Percentiles rank a stretch among this genome's conserved stretches.
These are phyloP conservation scores for Plasmodium knowlesi DNA, from an alignment of 169 alveolate genomes.

Conservation along the genomic window DNA sequence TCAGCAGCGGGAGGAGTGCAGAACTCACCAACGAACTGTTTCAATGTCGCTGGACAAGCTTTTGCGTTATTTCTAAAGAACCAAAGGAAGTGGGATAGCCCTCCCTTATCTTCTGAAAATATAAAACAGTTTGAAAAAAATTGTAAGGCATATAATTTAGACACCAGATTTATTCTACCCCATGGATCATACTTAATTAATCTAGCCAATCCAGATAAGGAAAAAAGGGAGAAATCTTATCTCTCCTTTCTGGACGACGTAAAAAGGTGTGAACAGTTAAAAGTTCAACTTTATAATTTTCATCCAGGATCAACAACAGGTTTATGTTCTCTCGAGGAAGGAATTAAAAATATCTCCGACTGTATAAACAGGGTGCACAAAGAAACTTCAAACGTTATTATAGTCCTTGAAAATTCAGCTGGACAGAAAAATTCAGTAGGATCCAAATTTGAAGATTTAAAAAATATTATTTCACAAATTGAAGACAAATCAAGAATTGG, in stretches of 20 bases:
- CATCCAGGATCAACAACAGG: constrained; percentile 93
- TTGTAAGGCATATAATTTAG: constrained; percentile 78
- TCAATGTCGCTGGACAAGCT: constrained; percentile 88
- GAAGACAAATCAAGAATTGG: constrained; percentile 90
- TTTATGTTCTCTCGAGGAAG: constrained; percentile 83
- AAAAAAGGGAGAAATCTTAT: constrained; percentile 88
- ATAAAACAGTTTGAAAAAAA: constrained; percentile 81
- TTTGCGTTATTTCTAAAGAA: constrained; percentile 91
- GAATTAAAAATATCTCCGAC: constrained; percentile 84
- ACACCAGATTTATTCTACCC: constrained; percentile 85
- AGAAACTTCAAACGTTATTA: constrained; percentile 84
- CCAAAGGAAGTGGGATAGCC: constrained; percentile 91
- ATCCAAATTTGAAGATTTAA: constrained; percentile 89
- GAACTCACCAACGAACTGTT: constrained; percentile 85
- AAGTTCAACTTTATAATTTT: constrained; percentile 88
- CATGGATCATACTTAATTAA: constrained; percentile 92
- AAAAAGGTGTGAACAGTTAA: constrained; percentile 89
- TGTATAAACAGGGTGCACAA: constrained; percentile 87
- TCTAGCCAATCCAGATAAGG: constrained; percentile 91
- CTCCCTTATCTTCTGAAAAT: constrained; percentile 82
- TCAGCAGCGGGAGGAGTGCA: constrained; percentile 93
- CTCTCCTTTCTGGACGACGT: constrained; percentile 89
- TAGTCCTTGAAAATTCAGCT: constrained; percentile 92
- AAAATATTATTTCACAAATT: constrained; percentile 85
- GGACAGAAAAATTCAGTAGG: constrained; percentile 91